Conservation (phyloP, 1,139 yeast genomes). For the Magnusiomyces tetraspermus region DNA sequence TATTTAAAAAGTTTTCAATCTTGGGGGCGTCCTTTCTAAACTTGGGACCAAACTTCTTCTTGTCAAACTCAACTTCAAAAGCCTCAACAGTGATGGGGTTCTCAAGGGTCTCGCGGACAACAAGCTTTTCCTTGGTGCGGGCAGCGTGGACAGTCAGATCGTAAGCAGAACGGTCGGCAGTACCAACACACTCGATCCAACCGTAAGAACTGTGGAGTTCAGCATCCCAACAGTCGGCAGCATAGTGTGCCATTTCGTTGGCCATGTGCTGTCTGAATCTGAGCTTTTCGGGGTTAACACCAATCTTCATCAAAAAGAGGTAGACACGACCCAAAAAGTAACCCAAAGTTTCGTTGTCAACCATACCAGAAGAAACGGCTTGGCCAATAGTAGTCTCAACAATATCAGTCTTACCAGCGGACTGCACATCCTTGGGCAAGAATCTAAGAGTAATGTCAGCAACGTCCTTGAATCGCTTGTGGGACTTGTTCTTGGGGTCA, state of each 20-base stretch:
- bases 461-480: slow-evolving; percentile 69
- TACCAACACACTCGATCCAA: slow-evolving; percentile 99
- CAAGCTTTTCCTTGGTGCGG: slow-evolving; percentile 87
- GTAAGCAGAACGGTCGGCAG: slow-evolving; percentile 98
- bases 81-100: slow-evolving; percentile 76
- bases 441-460: slow-evolving; percentile 64
- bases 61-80: slow-evolving; percentile 76
- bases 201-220: slow-evolving; percentile 93
- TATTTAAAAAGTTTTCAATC: slow-evolving; percentile 69
- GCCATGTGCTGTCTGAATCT: slow-evolving; percentile 98
- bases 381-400: slow-evolving; percentile 67
- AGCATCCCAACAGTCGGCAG: slow-evolving; percentile 99
- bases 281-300: slow-evolving; percentile 73
- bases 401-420: slow-evolving; percentile 68
- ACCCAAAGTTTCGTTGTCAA: slow-evolving; percentile 95
- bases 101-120: slow-evolving; percentile 82
- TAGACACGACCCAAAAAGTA: slow-evolving; percentile 92
- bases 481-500: slow-evolving; percentile 81
- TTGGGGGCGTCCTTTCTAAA: slow-evolving; percentile 94
- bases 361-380: slow-evolving; percentile 79
- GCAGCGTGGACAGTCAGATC: slow-evolving; percentile 94
- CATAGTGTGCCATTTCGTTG: slow-evolving; percentile 99
- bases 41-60: slow-evolving; percentile 94
- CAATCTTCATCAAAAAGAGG: slow-evolving; percentile 74
- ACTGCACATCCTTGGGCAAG: slow-evolving; percentile 79